Percentiles rank a stretch among this genome's conserved stretches.
Conservation (phyloP, 2,329 filamentous ascomycete genomes). For the Apiospora pterosperma region DNA sequence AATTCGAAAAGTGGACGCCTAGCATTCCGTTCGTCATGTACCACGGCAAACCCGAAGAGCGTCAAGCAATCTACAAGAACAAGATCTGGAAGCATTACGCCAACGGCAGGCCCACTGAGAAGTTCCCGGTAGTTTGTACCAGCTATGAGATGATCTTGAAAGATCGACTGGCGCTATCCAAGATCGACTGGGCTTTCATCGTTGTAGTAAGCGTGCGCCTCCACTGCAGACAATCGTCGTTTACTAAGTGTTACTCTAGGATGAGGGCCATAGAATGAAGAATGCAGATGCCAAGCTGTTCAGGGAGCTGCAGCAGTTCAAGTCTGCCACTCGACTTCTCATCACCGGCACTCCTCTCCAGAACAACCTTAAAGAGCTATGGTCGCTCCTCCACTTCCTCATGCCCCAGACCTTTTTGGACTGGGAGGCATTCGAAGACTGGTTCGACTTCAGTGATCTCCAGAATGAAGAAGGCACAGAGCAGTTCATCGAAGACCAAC, state of each 20-base stretch:
- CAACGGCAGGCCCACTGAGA: constrained; percentile 75
- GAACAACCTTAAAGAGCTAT: constrained; percentile 93
- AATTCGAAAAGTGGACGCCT: constrained; percentile 99
- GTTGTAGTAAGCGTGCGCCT: constrained; percentile 64
- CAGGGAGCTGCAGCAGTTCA: constrained; percentile 92
- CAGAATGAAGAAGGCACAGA: constrained; percentile 78
- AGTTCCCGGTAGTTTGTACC: constrained; percentile 93
- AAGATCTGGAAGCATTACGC: constrained; percentile 68
- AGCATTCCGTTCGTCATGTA: constrained; percentile 85
- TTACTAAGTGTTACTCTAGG: constrained; percentile 90
- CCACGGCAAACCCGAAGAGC: constrained; percentile 84
- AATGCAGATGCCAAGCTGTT: constrained; percentile 95
- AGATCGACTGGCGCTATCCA: constrained; percentile 75
- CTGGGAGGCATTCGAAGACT: constrained; percentile 86
- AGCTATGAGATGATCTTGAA: constrained; percentile 96
- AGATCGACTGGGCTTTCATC: constrained; percentile 95
- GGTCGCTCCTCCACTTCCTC: constrained; percentile 98
- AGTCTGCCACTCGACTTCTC: constrained; percentile 91
- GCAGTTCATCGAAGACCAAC: constrained; percentile 74
- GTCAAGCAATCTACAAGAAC: constrained; percentile 72
- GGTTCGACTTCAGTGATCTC: constrained; percentile 95
- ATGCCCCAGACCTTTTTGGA: constrained; percentile 92
- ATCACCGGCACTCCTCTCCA: constrained; percentile 95
- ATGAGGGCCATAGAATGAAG: constrained; percentile 99
- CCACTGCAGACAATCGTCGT: constrained; percentile 68